These are phyloP conservation scores for Saccharomycopsis fibuligera DNA, from an alignment of 805 yeast species.

Conservation along the genomic window DNA sequence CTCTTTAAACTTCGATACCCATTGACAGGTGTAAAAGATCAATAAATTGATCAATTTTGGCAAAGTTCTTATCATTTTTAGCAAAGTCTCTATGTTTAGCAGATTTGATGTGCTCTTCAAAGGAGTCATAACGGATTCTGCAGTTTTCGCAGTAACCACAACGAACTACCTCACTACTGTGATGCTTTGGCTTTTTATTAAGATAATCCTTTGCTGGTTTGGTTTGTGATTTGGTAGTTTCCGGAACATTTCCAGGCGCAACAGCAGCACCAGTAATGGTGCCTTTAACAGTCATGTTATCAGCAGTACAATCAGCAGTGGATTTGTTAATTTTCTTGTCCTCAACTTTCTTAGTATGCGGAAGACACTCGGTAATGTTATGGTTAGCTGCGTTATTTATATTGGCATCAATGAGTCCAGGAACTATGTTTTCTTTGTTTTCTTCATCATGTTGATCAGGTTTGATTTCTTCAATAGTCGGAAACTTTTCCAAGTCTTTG, in stretches of 20 bases:
- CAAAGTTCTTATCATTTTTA: constrained; percentile 59
- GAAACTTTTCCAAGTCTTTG: constrained; percentile 10
- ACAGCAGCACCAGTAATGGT: constrained; percentile 1
- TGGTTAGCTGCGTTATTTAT: not conserved
- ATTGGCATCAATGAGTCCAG: not conserved
- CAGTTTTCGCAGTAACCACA: constrained; percentile 87
- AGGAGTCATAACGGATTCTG: constrained; percentile 70
- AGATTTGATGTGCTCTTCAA: constrained; percentile 67
- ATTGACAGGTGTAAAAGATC: constrained; percentile 20
- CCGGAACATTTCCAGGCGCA: not conserved
- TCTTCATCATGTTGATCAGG: not conserved
- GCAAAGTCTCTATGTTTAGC: constrained; percentile 78
- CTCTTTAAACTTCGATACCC: no score
- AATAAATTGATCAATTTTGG: constrained; percentile 69
- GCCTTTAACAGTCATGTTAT: no score
- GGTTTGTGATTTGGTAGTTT: not conserved
- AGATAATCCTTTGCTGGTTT: constrained; percentile 1
- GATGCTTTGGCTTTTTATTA: not conserved
- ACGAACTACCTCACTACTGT: not conserved
- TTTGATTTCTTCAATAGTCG: no score
- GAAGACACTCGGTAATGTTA: not conserved
- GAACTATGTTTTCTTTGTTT: not conserved
- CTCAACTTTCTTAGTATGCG: no score
- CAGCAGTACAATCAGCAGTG: no score
- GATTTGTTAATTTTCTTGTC: not conserved